A percentile compares a stretch with the other conserved stretches of the same genome.
These are phyloP conservation scores for Erythrobasidium hasegawianum DNA, from an alignment of 1,284 basidiomycete genomes.

Conservation along the genomic window DNA sequence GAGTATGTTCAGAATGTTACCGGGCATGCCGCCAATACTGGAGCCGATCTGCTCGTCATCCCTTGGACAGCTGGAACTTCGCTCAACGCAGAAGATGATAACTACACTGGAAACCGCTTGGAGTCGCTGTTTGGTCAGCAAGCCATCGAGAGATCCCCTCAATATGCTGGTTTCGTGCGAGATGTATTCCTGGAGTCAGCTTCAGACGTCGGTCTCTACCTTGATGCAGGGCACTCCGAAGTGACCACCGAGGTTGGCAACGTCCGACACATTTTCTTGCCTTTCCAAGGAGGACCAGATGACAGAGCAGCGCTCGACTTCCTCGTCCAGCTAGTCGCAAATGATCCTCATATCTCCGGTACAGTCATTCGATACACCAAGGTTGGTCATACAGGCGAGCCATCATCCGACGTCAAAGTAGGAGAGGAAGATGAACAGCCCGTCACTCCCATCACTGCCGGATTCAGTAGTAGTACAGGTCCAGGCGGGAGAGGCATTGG, in stretches of 20 bases:
- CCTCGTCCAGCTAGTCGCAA: constrained; percentile 68
- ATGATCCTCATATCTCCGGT: constrained; percentile 61
- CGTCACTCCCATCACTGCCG: constrained; percentile 35
- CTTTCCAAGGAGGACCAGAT: constrained; percentile 89
- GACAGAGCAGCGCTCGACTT: constrained; percentile 77
- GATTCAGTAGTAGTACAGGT: constrained; percentile 14
- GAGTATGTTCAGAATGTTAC: constrained; percentile 68
- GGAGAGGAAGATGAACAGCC: constrained; percentile 52
- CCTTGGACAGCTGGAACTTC: constrained; percentile 63
- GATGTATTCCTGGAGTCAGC: constrained; percentile 63
- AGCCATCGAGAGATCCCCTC: constrained; percentile 44
- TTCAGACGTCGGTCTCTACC: constrained; percentile 65
- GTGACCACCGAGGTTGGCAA: constrained; percentile 38
- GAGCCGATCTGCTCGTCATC: constrained; percentile 70
- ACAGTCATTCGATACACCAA: constrained; percentile 62
- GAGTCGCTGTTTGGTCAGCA: constrained; percentile 60
- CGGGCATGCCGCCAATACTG: constrained; percentile 59
- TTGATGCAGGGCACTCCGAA: constrained; percentile 61
- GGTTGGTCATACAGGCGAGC: constrained; percentile 12
- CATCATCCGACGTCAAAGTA: constrained; percentile 37
- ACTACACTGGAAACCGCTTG: constrained; percentile 54
- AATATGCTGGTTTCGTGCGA: constrained; percentile 63
- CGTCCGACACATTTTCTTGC: constrained; percentile 68
- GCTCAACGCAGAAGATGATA: constrained; percentile 38
- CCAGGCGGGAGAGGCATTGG: constrained; percentile 32